Base-by-base conservation (phyloP, 1,284 basidiomycete species). In the Ganoderma lucidum region DNA sequence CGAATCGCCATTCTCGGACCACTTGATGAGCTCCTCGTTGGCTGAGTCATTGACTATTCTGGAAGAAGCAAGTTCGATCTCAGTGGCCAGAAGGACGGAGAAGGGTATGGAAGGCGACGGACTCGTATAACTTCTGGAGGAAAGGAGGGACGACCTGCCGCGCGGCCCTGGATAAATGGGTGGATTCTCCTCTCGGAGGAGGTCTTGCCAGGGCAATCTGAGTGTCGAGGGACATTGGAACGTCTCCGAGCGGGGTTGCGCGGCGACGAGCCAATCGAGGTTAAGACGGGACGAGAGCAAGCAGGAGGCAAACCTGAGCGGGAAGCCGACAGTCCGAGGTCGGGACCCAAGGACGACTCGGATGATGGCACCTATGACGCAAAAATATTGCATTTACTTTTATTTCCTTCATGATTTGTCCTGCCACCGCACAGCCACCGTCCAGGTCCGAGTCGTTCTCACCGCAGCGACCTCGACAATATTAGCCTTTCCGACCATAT, bases 71-170 rank as follows among this genome's bases (percentile, higher is more conserved):
- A 58, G 61, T 56, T 59, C 63, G 32, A 63, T 45, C 6, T 51
- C 44, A 53, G 65, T 48, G 45, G 62, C 69, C 39, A 35, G 60
- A 65, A 60, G 64, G 70, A 45, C 45, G 65, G 61, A 32, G 65
- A 64, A 69, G 72, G 64, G 53, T 58, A 45, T 37, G 69, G 71
- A 58, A 76, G 61, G 73, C 67, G 62, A 66, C 65, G 64, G 66
- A 96, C 95, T 93, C 93, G 82, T 92, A 96, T 44, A 98, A 86
- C 81, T 98, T 98, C 82, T 96, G 95, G 19, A 97, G 85, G 78
- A 98, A 98, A 0, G 95, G 93, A 0, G 96, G 95, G 1, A 96
- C 87, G 15, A 85, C 82, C 75, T 88, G 87, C 56, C 87, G 81
- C 2, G 88, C 83, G 14, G 85, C 82, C 76, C 83, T 87, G 73